A percentile compares a stretch with the other conserved stretches of the same genome.
Conservation (phyloP, 768 basidiomycete species). For the Leccinum disarticulatum region DNA sequence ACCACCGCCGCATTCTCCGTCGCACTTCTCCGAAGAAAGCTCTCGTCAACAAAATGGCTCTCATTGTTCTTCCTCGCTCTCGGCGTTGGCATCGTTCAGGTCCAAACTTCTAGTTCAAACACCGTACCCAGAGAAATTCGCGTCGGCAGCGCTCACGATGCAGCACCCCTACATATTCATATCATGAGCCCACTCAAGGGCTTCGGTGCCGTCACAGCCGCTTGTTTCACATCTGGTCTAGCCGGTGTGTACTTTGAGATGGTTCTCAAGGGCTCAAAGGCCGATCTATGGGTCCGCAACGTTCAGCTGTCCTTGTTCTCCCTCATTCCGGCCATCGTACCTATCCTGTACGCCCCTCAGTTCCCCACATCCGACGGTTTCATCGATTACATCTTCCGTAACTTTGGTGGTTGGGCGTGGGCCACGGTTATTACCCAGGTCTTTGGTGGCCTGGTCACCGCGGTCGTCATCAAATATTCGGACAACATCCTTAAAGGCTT, state of each 20-base stretch:
- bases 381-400: constrained; percentile 64
- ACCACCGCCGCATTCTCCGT: constrained; percentile 95
- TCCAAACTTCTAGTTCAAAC: constrained; percentile 60
- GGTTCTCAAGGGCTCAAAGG: constrained; percentile 81
- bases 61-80: constrained; percentile 85
- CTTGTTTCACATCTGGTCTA: constrained; percentile 87
- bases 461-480: constrained; percentile 95
- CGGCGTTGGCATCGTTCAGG: constrained; percentile 93
- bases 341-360: constrained; percentile 61
- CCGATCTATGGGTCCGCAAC: constrained; percentile 90
- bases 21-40: constrained; percentile 70
- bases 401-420: constrained; percentile 96
- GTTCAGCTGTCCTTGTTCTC: constrained; percentile 89
- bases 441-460: constrained; percentile 90
- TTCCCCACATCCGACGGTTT: constrained; percentile 46
- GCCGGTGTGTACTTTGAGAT: constrained; percentile 95
- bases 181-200: constrained; percentile 83
- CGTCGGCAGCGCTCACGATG: constrained; percentile 71
- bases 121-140: constrained; percentile 35
- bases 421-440: constrained; percentile 90
- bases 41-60: constrained; percentile 80
- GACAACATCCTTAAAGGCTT: constrained; percentile 98
- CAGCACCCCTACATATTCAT: constrained; percentile 55
- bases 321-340: constrained; percentile 83
- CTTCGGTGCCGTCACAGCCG: constrained; percentile 78